phyloP scores from a whole-genome alignment of 169 alveolate species.

The Plasmodium falciparum region DNA sequence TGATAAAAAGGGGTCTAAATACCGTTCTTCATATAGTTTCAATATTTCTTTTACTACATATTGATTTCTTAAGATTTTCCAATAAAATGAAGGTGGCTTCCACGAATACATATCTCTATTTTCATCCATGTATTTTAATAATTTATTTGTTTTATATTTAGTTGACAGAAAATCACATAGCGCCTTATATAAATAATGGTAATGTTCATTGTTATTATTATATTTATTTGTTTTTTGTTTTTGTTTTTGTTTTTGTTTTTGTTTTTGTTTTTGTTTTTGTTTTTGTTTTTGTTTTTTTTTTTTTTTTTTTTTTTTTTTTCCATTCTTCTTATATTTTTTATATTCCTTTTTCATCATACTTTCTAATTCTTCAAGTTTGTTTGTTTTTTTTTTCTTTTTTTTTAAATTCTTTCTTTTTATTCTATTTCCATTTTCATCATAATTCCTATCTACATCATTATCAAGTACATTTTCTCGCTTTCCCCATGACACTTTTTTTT shows the following conservation, averaged over 20 bases:
- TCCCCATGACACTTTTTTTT: too few species aligned
- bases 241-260: too few species aligned
- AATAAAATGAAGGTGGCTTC: constrained; percentile 90
- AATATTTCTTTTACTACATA: constrained; percentile 86
- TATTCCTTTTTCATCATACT: background rate
- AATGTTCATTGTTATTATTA: background rate
- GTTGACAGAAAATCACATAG: constrained; percentile 84
- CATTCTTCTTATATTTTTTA: constrained; percentile 1
- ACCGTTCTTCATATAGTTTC: constrained; percentile 85
- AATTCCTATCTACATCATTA: too few species aligned
- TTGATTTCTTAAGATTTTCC: constrained; percentile 86
- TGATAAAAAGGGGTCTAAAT: constrained; percentile 88
- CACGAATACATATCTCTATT: constrained; percentile 88
- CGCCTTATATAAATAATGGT: constrained; percentile 81
- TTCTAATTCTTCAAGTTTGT: too few species aligned
- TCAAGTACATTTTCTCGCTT: too few species aligned
- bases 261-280: too few species aligned
- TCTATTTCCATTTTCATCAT: too few species aligned
- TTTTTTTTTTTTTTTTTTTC: background rate
- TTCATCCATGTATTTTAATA: constrained; percentile 89
- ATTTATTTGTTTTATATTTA: constrained; percentile 87
- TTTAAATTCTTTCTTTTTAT: too few species aligned
- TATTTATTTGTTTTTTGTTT: background rate
- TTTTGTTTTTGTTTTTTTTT: background rate
- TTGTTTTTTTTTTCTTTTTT: too few species aligned